Conservation (phyloP, 75 land plant species). For the Picea sitchensis region DNA sequence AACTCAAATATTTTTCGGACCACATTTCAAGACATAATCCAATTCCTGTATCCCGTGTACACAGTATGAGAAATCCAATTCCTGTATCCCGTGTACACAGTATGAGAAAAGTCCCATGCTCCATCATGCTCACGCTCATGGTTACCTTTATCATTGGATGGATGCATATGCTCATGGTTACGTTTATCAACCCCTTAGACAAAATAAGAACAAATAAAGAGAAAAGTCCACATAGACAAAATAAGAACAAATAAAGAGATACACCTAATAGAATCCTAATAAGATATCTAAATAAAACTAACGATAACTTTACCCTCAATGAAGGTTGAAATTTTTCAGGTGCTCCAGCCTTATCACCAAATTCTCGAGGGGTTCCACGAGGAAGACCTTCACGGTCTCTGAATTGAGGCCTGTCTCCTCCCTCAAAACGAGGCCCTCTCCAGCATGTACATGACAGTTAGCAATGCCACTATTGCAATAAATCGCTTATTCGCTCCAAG, state of each 20-base stretch:
- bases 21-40: no score
- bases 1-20: no score
- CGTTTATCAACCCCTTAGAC: no score
- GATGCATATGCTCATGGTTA: no score
- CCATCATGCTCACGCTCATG: no score
- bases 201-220: background rate
- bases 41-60: no score
- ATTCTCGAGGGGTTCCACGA: constrained; percentile 19
- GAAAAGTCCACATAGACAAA: background rate
- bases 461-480: background rate
- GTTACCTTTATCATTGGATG: no score
- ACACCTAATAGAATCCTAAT: background rate
- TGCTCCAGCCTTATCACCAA: constrained; percentile 52
- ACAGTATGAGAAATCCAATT: no score
- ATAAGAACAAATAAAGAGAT: background rate
- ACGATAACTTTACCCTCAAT: constrained; percentile 33
- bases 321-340: constrained; percentile 41
- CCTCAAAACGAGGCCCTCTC: constrained; percentile 49
- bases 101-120: no score
- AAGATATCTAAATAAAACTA: background rate
- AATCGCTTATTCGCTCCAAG: background rate
- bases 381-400: constrained; percentile 47
- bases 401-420: constrained; percentile 47
- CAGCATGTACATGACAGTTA: background rate
- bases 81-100: no score